Percentiles rank a stretch among this genome's conserved stretches.
phyloP scores from a whole-genome alignment of 2,329 filamentous ascomycete genomes.

The Lasiodiplodia hormozganensis region DNA sequence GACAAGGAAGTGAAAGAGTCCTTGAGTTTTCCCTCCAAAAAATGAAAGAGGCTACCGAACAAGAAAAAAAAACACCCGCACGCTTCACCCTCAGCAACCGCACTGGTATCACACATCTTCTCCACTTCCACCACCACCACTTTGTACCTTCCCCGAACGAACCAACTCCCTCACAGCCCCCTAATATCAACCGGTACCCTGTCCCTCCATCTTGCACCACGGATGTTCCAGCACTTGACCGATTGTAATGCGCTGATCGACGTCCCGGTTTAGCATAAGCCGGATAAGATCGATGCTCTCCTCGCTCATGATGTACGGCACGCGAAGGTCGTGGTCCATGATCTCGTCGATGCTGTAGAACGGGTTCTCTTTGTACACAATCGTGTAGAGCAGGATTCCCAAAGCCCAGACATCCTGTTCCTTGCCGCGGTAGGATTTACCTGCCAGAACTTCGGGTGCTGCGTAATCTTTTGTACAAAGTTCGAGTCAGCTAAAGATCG shows the following conservation, averaged over 20 bases:
- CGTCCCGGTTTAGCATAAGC: slow-evolving; percentile 90
- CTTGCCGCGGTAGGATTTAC: slow-evolving; percentile 89
- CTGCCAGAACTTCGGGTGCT: slow-evolving; percentile 94
- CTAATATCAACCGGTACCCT: background rate
- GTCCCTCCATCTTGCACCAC: slow-evolving; percentile 65
- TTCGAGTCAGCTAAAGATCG: background rate
- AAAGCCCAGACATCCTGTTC: slow-evolving; percentile 99
- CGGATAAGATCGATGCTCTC: slow-evolving; percentile 91
- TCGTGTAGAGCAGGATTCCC: slow-evolving; percentile 95
- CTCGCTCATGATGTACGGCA: slow-evolving; percentile 88
- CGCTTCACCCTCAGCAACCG: background rate
- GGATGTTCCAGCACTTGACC: slow-evolving; percentile 85
- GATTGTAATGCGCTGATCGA: slow-evolving; percentile 83
- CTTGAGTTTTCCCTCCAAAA: background rate
- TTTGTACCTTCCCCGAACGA: background rate
- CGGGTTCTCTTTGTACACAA: slow-evolving; percentile 99
- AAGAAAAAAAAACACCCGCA: background rate
- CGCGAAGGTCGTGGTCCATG: slow-evolving; percentile 92
- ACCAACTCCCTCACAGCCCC: no score
- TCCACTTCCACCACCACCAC: background rate
- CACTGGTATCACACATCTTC: slow-evolving; percentile 6
- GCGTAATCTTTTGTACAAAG: slow-evolving; percentile 76
- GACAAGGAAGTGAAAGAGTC: slow-evolving; percentile 23
- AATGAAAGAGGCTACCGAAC: background rate
- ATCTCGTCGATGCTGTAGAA: slow-evolving; percentile 99